Conservation (phyloP, 2,329 filamentous ascomycete species). For the Gaeumannomyces tritici region DNA sequence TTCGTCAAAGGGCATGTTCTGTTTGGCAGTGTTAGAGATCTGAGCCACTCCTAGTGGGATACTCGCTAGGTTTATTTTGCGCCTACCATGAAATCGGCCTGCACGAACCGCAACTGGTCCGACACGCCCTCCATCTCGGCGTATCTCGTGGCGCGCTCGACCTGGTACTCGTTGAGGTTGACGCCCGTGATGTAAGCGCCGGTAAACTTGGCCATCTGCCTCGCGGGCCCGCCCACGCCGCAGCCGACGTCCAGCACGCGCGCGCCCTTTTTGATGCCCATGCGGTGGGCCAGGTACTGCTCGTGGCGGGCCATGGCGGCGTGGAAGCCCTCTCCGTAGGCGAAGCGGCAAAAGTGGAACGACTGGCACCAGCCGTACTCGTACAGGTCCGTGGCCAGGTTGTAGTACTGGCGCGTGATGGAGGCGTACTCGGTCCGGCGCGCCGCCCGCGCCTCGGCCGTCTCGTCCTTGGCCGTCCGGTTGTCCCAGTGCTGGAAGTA, state of each 20-base stretch:
- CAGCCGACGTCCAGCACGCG: slow-evolving; percentile 93
- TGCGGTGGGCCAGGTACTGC: slow-evolving; percentile 89
- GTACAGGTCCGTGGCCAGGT: slow-evolving; percentile 91
- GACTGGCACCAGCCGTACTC: slow-evolving; percentile 95
- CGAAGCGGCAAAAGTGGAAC: slow-evolving; percentile 97
- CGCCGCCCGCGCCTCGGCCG: slow-evolving; percentile 69
- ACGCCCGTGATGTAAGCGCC: slow-evolving; percentile 81
- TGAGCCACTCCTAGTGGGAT: no score
- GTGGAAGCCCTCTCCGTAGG: slow-evolving; percentile 74
- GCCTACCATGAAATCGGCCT: slow-evolving; percentile 88
- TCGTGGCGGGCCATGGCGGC: slow-evolving; percentile 94
- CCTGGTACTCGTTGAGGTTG: slow-evolving; percentile 99
- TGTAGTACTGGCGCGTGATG: slow-evolving; percentile 94
- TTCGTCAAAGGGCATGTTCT: slow-evolving; percentile 92
- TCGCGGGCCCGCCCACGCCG: slow-evolving; percentile 88
- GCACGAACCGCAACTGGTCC: slow-evolving; percentile 74
- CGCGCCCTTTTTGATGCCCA: slow-evolving; percentile 77
- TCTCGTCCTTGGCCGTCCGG: slow-evolving; percentile 67
- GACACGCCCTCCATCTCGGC: slow-evolving; percentile 72
- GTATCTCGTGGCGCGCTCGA: slow-evolving; percentile 79
- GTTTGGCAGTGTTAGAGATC: slow-evolving; percentile 47
- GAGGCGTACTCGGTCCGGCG: slow-evolving; percentile 85
- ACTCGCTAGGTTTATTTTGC: no score
- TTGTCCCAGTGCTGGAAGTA: slow-evolving; percentile 87
- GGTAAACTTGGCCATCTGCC: slow-evolving; percentile 94